Conservation (phyloP, 2,329 filamentous ascomycete genomes). For the Juglanconis sp. region DNA sequence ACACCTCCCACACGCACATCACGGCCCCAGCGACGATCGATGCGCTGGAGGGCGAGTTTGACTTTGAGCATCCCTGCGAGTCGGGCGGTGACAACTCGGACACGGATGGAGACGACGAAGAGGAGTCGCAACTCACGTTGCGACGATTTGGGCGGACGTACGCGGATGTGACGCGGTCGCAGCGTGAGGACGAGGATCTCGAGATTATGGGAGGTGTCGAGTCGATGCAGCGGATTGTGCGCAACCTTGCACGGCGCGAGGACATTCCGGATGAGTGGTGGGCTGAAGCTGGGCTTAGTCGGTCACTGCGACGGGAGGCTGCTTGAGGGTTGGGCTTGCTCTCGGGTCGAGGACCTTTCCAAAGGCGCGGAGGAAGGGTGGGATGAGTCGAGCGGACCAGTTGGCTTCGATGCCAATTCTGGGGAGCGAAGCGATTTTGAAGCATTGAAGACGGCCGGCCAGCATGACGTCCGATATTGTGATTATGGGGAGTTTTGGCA, state of each 20-base stretch:
- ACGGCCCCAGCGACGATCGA: conserved; percentile 37
- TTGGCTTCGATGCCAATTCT: neutral
- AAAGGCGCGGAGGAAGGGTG: neutral
- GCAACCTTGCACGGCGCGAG: conserved; percentile 64
- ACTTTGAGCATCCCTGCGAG: conserved; percentile 44
- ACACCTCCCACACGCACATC: conserved; percentile 46
- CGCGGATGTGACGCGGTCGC: conserved; percentile 41
- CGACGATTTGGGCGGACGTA: conserved; percentile 30
- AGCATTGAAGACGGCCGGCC: neutral
- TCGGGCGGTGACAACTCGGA: conserved; percentile 55
- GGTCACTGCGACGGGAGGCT: conserved; percentile 47
- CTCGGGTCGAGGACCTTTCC: neutral
- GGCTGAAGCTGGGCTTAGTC: conserved; percentile 65
- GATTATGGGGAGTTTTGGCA: neutral
- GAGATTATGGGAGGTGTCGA: conserved; percentile 52
- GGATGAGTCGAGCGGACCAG: neutral
- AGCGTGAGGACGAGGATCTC: conserved; percentile 27
- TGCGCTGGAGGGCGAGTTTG: conserved; percentile 23
- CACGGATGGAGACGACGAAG: conserved; percentile 48
- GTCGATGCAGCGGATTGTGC: conserved; percentile 59
- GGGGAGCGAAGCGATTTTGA: neutral
- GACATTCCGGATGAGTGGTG: conserved; percentile 84
- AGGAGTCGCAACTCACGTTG: conserved; percentile 25
- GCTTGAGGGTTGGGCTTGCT: conserved; percentile 10
- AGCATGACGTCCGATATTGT: neutral